Base-by-base conservation (phyloP, 1,284 basidiomycete genomes). In the Puccinia horiana region DNA sequence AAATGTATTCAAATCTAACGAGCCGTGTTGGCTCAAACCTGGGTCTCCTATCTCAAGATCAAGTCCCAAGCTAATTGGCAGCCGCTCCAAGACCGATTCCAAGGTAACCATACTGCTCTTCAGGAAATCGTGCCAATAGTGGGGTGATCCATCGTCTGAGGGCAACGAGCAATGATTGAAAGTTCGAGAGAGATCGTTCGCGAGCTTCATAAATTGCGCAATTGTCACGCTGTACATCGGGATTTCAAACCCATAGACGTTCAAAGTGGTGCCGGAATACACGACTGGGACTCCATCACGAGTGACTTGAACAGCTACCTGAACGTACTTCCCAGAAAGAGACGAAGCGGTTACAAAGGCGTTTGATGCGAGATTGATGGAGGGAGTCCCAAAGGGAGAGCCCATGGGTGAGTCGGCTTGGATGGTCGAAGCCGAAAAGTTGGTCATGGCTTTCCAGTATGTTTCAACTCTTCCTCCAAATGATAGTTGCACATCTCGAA, bases 401-500 rank as follows among this genome's bases (percentile, higher is more conserved):
- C 23, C 81, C 81, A 37, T 76, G 63, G 35, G 83, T 77, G 12
- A 80, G 67, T 44, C 80, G 63, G n/a, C 49, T 58, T 40, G 58
- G 32, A 65, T 40, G 47, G 56, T 76, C n/a, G 77, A 54, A 42
- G 77, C 47, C 18, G 88, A 86, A 40, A 88, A 88, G 6, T 88
- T 87, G 0, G 91, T 90, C 67, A 91, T 72, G 37, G 77, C 90
- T 88, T 96, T 97, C 95, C 95, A 98, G 87, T 98, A 98, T 0
- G 95, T 98, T 88, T 97, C 95, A 29, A 97, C 91, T 72, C 94
- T 91, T 14, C 97, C 96, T 37, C 95, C 96, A 83, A 98, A 93
- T 88, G 96, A 94, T n/a, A 99, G 90, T 84, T 94, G 95, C 65
- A 96, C 94, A 12, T 93, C 94, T 84, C 93, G 92, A 87, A 98